Conservation (phyloP, 164 flowering plant species). For the Pachysandra terminalis region DNA sequence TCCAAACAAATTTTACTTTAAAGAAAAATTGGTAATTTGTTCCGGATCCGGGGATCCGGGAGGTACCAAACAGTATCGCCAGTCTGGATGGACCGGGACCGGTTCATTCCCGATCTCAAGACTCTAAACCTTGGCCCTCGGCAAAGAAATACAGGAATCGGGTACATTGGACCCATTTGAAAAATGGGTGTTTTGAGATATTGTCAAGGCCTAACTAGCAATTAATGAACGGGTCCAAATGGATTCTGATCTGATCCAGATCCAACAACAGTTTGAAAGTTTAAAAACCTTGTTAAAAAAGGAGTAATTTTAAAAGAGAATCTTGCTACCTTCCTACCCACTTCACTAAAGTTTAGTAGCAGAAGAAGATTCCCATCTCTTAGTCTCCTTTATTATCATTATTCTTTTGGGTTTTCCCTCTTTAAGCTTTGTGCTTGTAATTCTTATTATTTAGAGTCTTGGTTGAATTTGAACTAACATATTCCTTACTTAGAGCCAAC, state of each 20-base stretch:
- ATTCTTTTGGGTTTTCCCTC: slow-evolving; percentile 34
- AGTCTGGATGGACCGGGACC: too few species aligned
- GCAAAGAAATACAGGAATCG: too few species aligned
- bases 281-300: neutral
- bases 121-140: too few species aligned
- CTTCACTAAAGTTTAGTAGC: slow-evolving; percentile 72
- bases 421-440: slow-evolving; percentile 46
- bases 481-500: slow-evolving; percentile 62
- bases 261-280: neutral
- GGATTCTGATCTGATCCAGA: neutral
- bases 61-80: too few species aligned
- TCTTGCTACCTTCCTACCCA: slow-evolving; percentile 76
- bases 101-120: too few species aligned
- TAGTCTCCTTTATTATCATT: slow-evolving; percentile 36
- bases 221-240: neutral
- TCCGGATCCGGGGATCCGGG: too few species aligned
- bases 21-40: too few species aligned
- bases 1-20: too few species aligned
- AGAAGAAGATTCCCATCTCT: slow-evolving; percentile 65
- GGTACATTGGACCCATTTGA: neutral
- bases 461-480: slow-evolving; percentile 68
- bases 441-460: slow-evolving; percentile 56
- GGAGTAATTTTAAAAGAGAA: slow-evolving; percentile 31
- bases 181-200: neutral
- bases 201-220: too few species aligned